Conservation (phyloP, 805 yeast genomes). For the Wickerhamomyces canadensis region DNA sequence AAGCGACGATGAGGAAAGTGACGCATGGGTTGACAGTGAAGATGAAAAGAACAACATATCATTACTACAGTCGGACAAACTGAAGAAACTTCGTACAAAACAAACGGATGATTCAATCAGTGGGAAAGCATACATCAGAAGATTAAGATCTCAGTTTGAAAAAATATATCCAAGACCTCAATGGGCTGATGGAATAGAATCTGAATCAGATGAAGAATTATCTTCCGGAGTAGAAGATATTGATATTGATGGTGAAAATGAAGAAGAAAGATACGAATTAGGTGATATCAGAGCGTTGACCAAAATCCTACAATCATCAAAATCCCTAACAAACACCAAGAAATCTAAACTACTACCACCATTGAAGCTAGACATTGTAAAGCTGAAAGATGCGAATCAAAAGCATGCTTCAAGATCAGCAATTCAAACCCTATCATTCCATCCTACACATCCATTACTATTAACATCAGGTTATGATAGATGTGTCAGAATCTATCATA, state of each 20-base stretch:
- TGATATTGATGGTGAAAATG: conserved; percentile 25
- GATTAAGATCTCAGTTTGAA: conserved; percentile 69
- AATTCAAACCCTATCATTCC: conserved; percentile 82
- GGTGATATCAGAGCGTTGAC: conserved; percentile 38
- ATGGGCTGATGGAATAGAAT: conserved; percentile 52
- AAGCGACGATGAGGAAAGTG: conserved; percentile 28
- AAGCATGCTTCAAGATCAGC: conserved; percentile 68
- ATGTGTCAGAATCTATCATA: conserved; percentile 78
- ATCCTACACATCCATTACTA: conserved; percentile 74
- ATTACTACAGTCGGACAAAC: conserved; percentile 48
- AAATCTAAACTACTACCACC: conserved; percentile 60
- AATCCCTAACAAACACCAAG: conserved; percentile 31
- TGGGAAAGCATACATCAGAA: conserved; percentile 55
- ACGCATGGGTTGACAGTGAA: conserved; percentile 87
- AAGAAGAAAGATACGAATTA: conserved; percentile 24
- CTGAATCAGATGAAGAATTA: conserved; percentile 22
- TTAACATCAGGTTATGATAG: conserved; percentile 92
- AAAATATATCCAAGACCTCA: conserved; percentile 76
- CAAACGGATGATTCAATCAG: conserved; percentile 46
- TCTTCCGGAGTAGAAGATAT: conserved; percentile 24
- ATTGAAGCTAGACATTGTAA: conserved; percentile 62
- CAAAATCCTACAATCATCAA: conserved; percentile 32
- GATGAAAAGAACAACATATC: conserved; percentile 72
- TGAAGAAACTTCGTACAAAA: conserved; percentile 65
- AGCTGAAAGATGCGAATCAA: conserved; percentile 83